These are phyloP conservation scores for Daldinia sp. DNA, from an alignment of 2,329 filamentous ascomycete species.

Conservation along the genomic window DNA sequence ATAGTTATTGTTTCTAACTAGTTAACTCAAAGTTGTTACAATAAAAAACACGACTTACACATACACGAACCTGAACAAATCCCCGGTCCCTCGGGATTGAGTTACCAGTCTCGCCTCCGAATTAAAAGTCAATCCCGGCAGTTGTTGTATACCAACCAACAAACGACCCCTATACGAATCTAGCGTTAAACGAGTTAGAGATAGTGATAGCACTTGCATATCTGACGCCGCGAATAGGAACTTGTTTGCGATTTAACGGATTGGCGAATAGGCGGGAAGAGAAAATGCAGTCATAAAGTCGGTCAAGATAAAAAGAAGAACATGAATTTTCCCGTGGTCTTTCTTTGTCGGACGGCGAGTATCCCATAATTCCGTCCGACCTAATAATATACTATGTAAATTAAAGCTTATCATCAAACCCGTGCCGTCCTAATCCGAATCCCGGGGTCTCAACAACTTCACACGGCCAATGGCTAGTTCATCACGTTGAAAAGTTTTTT, in stretches of 20 bases:
- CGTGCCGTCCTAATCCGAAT: constrained; percentile 28
- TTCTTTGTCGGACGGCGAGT: not conserved
- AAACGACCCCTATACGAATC: constrained; percentile 12
- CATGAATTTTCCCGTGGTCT: no score
- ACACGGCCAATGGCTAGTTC: not conserved
- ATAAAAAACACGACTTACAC: constrained; percentile 6
- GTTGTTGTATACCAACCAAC: constrained; percentile 16
- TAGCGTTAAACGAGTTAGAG: not conserved
- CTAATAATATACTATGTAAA: not conserved
- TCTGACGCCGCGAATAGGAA: not conserved
- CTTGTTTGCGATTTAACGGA: not conserved
- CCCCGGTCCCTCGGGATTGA: constrained; percentile 12
- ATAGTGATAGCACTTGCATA: constrained; percentile 1
- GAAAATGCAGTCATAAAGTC: constrained; percentile 32
- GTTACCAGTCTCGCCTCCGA: constrained; percentile 17
- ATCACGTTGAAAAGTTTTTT: not conserved
- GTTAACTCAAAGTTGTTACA: not conserved
- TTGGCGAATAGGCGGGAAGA: not conserved
- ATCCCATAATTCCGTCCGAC: not conserved
- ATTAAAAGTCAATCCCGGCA: not conserved
- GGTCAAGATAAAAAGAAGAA: constrained; percentile 18
- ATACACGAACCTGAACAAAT: not conserved
- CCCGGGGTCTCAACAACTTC: constrained; percentile 12
- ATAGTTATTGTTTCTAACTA: no score
- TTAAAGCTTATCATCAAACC: constrained; percentile 18